These are phyloP conservation scores for Yamadazyma jaroonii DNA, from an alignment of 1,139 yeast genomes.

Conservation along the genomic window DNA sequence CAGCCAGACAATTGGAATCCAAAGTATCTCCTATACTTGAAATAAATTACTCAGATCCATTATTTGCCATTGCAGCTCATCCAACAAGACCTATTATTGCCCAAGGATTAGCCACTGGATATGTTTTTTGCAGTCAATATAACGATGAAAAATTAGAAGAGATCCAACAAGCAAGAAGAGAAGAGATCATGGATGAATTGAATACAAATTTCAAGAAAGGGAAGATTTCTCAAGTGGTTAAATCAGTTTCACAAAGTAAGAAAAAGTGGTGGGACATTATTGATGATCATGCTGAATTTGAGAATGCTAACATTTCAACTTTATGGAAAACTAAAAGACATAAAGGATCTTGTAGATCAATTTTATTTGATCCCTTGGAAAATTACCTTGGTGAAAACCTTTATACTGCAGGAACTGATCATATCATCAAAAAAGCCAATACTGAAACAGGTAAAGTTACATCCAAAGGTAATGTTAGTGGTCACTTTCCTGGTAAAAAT, in stretches of 20 bases:
- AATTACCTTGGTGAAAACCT: constrained; percentile 49
- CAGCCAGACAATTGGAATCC: constrained; percentile 35
- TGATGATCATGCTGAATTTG: constrained; percentile 30
- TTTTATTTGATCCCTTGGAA: constrained; percentile 58
- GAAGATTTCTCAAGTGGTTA: constrained; percentile 24
- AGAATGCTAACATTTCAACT: constrained; percentile 32
- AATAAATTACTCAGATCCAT: constrained; percentile 53
- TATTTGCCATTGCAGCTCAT: constrained; percentile 78
- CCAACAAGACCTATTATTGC: constrained; percentile 66
- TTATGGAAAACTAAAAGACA: constrained; percentile 89
- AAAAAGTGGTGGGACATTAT: constrained; percentile 51
- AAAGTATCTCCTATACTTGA: constrained; percentile 51
- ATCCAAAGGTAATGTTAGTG: constrained; percentile 41
- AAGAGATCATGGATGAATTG: constrained; percentile 19
- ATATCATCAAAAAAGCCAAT: constrained; percentile 71
- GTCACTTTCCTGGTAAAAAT: constrained; percentile 23
- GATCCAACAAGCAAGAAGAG: constrained; percentile 21
- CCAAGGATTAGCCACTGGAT: constrained; percentile 80
- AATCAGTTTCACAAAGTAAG: constrained; percentile 38
- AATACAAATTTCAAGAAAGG: constrained; percentile 28
- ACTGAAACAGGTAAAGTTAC: constrained; percentile 75
- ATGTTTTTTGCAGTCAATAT: constrained; percentile 57
- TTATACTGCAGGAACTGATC: constrained; percentile 78
- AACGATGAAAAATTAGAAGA: constrained; percentile 45
- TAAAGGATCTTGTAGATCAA: constrained; percentile 80